These are phyloP conservation scores for Cystobasidium sp. DNA, from an alignment of 1,284 basidiomycete species.

Conservation along the genomic window DNA sequence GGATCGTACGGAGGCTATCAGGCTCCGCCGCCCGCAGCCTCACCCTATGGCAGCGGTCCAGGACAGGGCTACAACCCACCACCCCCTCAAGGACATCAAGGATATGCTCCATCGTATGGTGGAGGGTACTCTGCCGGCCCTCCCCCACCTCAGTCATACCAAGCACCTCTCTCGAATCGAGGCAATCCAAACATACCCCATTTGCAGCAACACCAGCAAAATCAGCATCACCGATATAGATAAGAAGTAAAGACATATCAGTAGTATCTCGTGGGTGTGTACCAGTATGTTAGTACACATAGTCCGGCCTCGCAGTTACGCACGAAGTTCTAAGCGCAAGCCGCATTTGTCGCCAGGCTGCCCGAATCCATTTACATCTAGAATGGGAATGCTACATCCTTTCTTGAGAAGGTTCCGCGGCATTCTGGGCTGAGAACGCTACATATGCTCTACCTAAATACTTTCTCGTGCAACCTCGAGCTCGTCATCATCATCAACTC, in stretches of 20 bases:
- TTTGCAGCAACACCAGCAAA: slow-evolving; percentile 24
- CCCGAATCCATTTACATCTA: too few species aligned
- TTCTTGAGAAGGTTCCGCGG: too few species aligned
- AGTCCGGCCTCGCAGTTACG: too few species aligned
- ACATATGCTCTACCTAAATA: too few species aligned
- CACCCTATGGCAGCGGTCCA: slow-evolving; percentile 4
- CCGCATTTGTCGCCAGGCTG: too few species aligned
- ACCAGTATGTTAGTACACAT: too few species aligned
- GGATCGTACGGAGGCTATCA: slow-evolving; percentile 31
- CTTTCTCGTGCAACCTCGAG: too few species aligned
- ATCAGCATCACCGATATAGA: slow-evolving; percentile 10
- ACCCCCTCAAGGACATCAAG: slow-evolving; percentile 18
- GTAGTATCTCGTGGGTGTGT: too few species aligned
- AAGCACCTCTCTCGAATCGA: not conserved
- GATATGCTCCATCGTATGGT: slow-evolving; percentile 22
- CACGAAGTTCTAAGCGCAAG: too few species aligned
- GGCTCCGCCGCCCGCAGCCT: not conserved
- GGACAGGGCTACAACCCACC: slow-evolving; percentile 14
- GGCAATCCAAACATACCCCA: slow-evolving; percentile 32
- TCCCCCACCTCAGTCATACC: slow-evolving; percentile 6
- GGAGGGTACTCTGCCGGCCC: slow-evolving; percentile 41
- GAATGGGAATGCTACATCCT: too few species aligned
- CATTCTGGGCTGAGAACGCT: too few species aligned
- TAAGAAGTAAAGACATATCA: not conserved
- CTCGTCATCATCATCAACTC: too few species aligned